These are phyloP conservation scores for Penicillium sp. DNA, from an alignment of 2,329 filamentous ascomycete species.

Conservation along the genomic window DNA sequence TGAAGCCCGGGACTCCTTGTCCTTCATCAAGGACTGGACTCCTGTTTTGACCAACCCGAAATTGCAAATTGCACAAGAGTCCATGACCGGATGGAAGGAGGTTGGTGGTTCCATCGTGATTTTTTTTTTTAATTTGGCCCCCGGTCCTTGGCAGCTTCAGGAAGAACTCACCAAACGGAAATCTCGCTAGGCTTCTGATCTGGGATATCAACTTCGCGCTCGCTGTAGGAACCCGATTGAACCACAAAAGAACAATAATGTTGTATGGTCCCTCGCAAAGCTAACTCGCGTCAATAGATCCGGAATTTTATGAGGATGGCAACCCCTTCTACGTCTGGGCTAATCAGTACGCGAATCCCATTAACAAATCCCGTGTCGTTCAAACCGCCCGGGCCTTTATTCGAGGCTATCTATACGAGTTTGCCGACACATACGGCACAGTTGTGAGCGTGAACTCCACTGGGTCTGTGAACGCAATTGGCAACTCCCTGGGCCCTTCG, in stretches of 20 bases:
- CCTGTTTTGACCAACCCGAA: constrained; percentile 51
- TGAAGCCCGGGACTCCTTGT: constrained; percentile 47
- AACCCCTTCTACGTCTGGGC: constrained; percentile 56
- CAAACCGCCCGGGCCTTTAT: constrained; percentile 59
- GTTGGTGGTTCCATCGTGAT: constrained; percentile 19
- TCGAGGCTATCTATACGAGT: constrained; percentile 54
- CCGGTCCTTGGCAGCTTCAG: not conserved
- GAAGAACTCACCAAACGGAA: no score
- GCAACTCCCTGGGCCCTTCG: constrained; percentile 58
- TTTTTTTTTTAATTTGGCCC: constrained; percentile 41
- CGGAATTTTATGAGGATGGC: constrained; percentile 46
- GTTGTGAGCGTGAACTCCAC: constrained; percentile 55
- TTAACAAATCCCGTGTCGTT: constrained; percentile 40
- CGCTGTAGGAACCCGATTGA: constrained; percentile 11
- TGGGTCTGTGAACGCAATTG: constrained; percentile 47
- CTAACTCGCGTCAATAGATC: constrained; percentile 28
- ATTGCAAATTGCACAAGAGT: constrained; percentile 54
- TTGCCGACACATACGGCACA: constrained; percentile 49
- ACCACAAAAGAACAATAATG: no score
- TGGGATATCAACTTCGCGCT: constrained; percentile 16
- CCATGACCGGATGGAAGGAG: constrained; percentile 59
- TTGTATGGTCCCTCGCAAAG: not conserved
- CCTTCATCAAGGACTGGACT: constrained; percentile 55
- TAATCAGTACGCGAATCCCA: constrained; percentile 56
- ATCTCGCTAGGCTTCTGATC: constrained; percentile 10